Percentiles rank a stretch among this genome's conserved stretches.
phyloP scores from a whole-genome alignment of 2,329 filamentous ascomycete genomes.

The Cladosporium sp. region DNA sequence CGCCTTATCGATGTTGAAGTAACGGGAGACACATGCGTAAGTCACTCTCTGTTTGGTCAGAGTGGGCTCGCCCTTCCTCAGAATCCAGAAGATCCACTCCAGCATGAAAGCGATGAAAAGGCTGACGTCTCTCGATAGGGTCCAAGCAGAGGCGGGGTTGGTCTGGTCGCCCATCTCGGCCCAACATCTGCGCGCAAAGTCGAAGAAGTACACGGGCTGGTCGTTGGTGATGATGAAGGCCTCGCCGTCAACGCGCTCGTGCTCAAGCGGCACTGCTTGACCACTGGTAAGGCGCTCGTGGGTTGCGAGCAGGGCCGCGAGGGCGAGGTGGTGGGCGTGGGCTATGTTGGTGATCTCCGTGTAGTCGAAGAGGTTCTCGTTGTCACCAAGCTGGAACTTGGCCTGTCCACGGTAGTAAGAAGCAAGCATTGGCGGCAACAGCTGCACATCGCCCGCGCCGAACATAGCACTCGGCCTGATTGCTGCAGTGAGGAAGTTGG shows the following conservation, averaged over 20 bases:
- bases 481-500: conserved; percentile 45
- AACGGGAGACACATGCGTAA: conserved; percentile 70
- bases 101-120: conserved; percentile 39
- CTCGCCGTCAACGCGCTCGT: conserved; percentile 47
- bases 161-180: conserved; percentile 38
- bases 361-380: conserved; percentile 52
- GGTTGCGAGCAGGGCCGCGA: conserved; percentile 45
- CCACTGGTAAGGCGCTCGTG: conserved; percentile 30
- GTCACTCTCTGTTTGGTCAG: conserved; percentile 47
- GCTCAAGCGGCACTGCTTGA: conserved; percentile 37
- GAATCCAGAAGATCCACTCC: conserved; percentile 42
- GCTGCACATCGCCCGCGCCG: conserved; percentile 45
- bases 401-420: conserved; percentile 44
- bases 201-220: conserved; percentile 47
- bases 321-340: conserved; percentile 48
- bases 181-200: conserved; percentile 46
- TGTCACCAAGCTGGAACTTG: conserved; percentile 48
- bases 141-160: conserved; percentile 37
- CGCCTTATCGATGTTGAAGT: conserved; percentile 73
- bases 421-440: conserved; percentile 41
- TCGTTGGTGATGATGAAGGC: conserved; percentile 51
- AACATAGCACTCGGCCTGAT: conserved; percentile 50
- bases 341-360: conserved; percentile 50
- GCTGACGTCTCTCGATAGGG: conserved; percentile 37
- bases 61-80: conserved; percentile 41